Evolutionary conservation across 352 stramenopile genomes (phyloP), one percentile per base, ranked within the genome.

Genomic region (Globisporangium polare): DNA sequence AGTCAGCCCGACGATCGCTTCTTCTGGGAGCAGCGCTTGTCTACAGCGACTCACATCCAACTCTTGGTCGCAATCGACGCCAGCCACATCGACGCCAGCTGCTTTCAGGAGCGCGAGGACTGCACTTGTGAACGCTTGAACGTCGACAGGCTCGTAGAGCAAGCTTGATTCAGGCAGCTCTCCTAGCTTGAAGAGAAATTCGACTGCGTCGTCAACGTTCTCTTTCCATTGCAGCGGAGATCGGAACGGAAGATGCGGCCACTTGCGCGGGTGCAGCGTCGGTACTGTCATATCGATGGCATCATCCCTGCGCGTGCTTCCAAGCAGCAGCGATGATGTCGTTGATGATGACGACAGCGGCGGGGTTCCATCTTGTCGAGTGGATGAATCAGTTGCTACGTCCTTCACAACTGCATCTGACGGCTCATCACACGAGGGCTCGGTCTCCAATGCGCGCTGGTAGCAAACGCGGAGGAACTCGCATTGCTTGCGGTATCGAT

Each of bases 401-500:
- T 56, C 41, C 31, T 61, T 61, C 45, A 50, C 10, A 26, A 20
- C 54, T 8, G 8, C 27, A 22, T 31, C 45, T 10, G 53, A 27
- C 3, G 26, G n/a, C 8, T 67, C 62, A 26, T 67, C 62, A 18
- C 45, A 42, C 47, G 53, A 24, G 15, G 68, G 60, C 22, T 82
- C 73, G 0, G 49, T 54, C 27, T 89, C 80, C 13, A 88, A 33
- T 24, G 78, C 75, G 26, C 78, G 74, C 49, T 72, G 62, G 31
- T 87, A 85, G 53, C 80, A 88, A 20, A 88, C 77, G 5, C 76
- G 72, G 53, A 90, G 60, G 53, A 90, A 90, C 41, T 90, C 80
- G 55, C 72, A 80, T 27, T 80, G 72, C 53, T 90, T 90, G 18
- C 71, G 72, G 42, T 80, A 83, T 26, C 77, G 53, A 64, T 85